These are phyloP conservation scores for Colletotrichum sidae DNA, from an alignment of 2,329 filamentous ascomycete genomes.

Conservation along the genomic window DNA sequence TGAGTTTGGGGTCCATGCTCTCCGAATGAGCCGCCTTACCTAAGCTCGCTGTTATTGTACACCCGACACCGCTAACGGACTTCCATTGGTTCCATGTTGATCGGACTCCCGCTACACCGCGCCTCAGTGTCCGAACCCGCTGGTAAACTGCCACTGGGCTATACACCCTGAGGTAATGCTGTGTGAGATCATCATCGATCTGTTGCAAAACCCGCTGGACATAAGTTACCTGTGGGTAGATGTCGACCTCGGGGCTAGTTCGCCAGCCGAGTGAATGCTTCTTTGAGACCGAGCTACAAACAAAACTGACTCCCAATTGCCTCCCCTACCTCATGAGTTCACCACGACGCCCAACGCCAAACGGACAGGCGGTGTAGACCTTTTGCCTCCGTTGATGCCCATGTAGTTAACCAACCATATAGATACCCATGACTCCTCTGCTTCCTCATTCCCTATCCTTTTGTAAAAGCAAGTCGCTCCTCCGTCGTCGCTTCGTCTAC, in stretches of 20 bases:
- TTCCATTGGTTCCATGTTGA: background rate
- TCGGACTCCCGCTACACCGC: conserved; percentile 15
- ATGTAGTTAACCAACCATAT: conserved; percentile 9
- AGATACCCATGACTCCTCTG: conserved; percentile 32
- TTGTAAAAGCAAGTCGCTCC: background rate
- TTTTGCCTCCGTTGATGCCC: conserved; percentile 24
- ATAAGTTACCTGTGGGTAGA: background rate
- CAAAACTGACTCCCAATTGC: conserved; percentile 1
- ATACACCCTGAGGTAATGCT: background rate
- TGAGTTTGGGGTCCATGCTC: conserved; percentile 14
- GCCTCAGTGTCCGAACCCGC: conserved; percentile 1
- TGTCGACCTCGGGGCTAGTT: background rate
- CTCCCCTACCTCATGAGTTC: conserved; percentile 1
- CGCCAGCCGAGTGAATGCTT: too few species aligned
- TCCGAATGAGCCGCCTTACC: conserved; percentile 27
- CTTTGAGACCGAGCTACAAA: conserved; percentile 10
- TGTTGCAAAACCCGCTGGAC: conserved; percentile 1
- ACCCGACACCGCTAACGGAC: conserved; percentile 19
- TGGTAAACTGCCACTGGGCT: background rate
- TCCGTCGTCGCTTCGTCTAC: conserved; percentile 46
- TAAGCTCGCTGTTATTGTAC: conserved; percentile 19
- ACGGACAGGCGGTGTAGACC: conserved; percentile 12
- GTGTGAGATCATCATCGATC: background rate
- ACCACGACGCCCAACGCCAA: conserved; percentile 32
- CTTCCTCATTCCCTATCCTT: conserved; percentile 22